Conservation (phyloP, 495 filamentous ascomycete genomes). For the Pyrenula massariospora region DNA sequence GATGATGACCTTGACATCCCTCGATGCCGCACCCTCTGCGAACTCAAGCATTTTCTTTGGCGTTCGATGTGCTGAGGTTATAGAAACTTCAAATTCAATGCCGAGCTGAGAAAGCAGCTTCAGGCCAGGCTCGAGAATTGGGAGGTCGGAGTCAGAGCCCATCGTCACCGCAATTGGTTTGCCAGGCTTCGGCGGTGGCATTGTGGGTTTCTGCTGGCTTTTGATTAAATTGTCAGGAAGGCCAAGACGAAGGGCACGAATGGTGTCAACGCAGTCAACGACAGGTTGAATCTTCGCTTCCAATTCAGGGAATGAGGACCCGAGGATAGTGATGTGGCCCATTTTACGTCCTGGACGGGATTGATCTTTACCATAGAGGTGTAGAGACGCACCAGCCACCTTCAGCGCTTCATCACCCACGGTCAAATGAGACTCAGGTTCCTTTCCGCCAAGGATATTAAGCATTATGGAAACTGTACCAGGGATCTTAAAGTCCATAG, state of each 20-base stretch:
- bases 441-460: slow-evolving; percentile 80
- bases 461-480: slow-evolving; percentile 73
- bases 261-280: slow-evolving; percentile 50
- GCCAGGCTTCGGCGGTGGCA: slow-evolving; percentile 2
- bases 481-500: slow-evolving; percentile 45
- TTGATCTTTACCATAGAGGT: slow-evolving; percentile 85
- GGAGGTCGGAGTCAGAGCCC: slow-evolving; percentile 91
- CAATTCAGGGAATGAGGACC: slow-evolving; percentile 57
- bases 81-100: slow-evolving; percentile 65
- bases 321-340: slow-evolving; percentile 78
- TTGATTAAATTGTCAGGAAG: not conserved
- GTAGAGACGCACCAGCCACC: slow-evolving; percentile 51
- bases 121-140: slow-evolving; percentile 62
- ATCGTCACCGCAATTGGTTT: slow-evolving; percentile 72
- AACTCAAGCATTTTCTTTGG: slow-evolving; percentile 72
- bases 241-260: slow-evolving; percentile 41
- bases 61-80: slow-evolving; percentile 92
- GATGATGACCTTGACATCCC: slow-evolving; percentile 81
- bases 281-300: slow-evolving; percentile 57
- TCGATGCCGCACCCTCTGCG: slow-evolving; percentile 51
- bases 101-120: slow-evolving; percentile 63
- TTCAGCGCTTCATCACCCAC: slow-evolving; percentile 54
- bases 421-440: slow-evolving; percentile 53
- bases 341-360: slow-evolving; percentile 85
- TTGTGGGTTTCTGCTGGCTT: not conserved